Evolutionary conservation across 495 filamentous ascomycete species (phyloP).

Genomic region (Xylaria scruposa): DNA sequence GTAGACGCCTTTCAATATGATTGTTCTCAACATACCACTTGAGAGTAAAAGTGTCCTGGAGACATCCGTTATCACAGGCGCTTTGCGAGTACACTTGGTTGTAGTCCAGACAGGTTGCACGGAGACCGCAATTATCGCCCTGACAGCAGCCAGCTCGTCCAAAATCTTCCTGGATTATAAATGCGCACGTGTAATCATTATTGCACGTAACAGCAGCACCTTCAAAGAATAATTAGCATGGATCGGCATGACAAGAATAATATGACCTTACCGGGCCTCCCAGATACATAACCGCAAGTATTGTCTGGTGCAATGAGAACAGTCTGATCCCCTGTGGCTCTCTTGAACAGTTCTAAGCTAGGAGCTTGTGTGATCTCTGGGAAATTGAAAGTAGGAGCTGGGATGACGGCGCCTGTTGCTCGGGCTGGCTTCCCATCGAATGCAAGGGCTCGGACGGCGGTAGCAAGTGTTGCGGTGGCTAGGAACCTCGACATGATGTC

Average conservation of each 20-base stretch:
- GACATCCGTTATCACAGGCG: conserved; percentile 46
- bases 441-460: conserved; percentile 43
- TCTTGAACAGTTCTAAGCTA: conserved; percentile 39
- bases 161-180: conserved; percentile 36
- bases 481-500: conserved; percentile 37
- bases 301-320: conserved; percentile 55
- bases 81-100: conserved; percentile 33
- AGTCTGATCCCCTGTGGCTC: conserved; percentile 38
- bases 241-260: background rate
- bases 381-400: conserved; percentile 34
- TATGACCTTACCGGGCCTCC: conserved; percentile 36
- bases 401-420: conserved; percentile 38
- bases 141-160: conserved; percentile 50
- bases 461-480: conserved; percentile 41
- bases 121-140: conserved; percentile 36
- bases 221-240: conserved; percentile 21
- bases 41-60: conserved; percentile 42
- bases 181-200: conserved; percentile 39
- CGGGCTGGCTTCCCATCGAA: conserved; percentile 39
- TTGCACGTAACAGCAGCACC: conserved; percentile 47
- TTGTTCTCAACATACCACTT: conserved; percentile 45
- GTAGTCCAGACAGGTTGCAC: conserved; percentile 42
- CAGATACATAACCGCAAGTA: conserved; percentile 55
- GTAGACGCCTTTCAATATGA: background rate
- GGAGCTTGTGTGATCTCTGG: conserved; percentile 45